Evolutionary conservation across 78 protist genomes (phyloP).

Genomic region (Acrasis kona): DNA sequence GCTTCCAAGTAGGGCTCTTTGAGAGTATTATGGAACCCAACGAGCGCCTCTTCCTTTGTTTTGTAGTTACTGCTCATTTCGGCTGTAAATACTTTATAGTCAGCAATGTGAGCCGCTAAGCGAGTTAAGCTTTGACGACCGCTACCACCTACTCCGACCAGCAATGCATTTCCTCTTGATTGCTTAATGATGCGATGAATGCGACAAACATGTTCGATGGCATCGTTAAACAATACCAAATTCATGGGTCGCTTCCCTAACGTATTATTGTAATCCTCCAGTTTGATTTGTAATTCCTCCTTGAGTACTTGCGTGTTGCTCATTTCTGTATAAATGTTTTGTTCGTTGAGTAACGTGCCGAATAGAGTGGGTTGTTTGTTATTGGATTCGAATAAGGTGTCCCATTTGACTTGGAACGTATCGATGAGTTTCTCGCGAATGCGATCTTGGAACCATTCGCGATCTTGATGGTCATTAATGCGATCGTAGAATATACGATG

Average conservation of each 20-base stretch:
- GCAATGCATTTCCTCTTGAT: constrained; percentile 59
- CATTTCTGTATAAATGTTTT: constrained; percentile 35
- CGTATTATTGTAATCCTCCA: constrained; percentile 55
- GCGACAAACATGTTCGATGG: constrained; percentile 56
- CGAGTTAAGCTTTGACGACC: constrained; percentile 55
- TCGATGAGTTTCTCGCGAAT: constrained; percentile 3
- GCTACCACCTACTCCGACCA: constrained; percentile 74
- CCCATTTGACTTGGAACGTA: constrained; percentile 15
- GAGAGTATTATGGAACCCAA: constrained; percentile 54
- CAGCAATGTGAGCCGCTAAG: constrained; percentile 56
- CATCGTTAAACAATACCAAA: constrained; percentile 65
- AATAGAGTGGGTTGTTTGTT: constrained; percentile 21
- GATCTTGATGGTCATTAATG: constrained; percentile 7
- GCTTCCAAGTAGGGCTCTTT: constrained; percentile 21
- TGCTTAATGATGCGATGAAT: constrained; percentile 38
- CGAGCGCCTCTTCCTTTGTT: too few relatives aligned
- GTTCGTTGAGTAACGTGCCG: constrained; percentile 31
- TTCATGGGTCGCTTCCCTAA: constrained; percentile 29
- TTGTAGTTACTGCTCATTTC: constrained; percentile 57
- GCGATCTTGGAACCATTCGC: not conserved
- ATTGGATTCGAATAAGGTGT: constrained; percentile 6
- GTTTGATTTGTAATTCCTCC: constrained; percentile 23
- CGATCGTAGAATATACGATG: constrained; percentile 47
- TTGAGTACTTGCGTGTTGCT: constrained; percentile 8
- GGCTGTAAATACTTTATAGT: constrained; percentile 20